Base-by-base conservation (phyloP, 345 rosid genomes). In the Geranium rotundifolium region DNA sequence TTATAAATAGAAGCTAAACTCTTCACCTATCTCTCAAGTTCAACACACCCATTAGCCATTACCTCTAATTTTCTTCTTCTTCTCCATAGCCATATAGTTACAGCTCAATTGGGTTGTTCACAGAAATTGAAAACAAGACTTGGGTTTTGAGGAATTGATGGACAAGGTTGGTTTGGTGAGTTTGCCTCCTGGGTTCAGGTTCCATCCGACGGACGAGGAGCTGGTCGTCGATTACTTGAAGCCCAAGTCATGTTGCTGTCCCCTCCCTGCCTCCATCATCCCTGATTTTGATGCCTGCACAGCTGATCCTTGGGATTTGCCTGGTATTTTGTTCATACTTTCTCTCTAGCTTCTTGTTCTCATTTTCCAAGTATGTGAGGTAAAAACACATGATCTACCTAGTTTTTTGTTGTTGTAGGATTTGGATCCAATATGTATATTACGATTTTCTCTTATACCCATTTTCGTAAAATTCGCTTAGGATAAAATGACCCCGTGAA, bases 271-370 rank as follows among this genome's bases (percentile, higher is more conserved):
- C 69, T 84, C 89, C n/a, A 78, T 92, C 27, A 92, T 92, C 57
- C 90, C 89, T 17, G 96, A 92, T 71, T 85, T 86, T 9, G 95
- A 92, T 73, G 91, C 85, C 10, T 92, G 93, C 81, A 87, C 79
- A 73, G 74, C 93, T 41, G 93, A 89, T 75, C 96, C 98, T 56
- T 92, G 98, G 96, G 93, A 92, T 59, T 81, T 92, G 69, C 98
- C 96, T 67, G 98, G 98, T 91, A 31, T 2, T 31, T 31, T 2
- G 4, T 7, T 31, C 37, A 2, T 31, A 31, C 3, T n/a, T n/a
- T n/a, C n/a, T n/a, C n/a, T n/a, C n/a, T n/a, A n/a, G n/a, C n/a
- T n/a, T n/a, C n/a, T n/a, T n/a, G n/a, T n/a, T n/a, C n/a, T n/a
- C n/a, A n/a, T n/a, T n/a, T n/a, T n/a, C n/a, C n/a, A n/a, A n/a